These are phyloP conservation scores for Heritiera fomes DNA, from an alignment of 345 rosid genomes.

Conservation along the genomic window DNA sequence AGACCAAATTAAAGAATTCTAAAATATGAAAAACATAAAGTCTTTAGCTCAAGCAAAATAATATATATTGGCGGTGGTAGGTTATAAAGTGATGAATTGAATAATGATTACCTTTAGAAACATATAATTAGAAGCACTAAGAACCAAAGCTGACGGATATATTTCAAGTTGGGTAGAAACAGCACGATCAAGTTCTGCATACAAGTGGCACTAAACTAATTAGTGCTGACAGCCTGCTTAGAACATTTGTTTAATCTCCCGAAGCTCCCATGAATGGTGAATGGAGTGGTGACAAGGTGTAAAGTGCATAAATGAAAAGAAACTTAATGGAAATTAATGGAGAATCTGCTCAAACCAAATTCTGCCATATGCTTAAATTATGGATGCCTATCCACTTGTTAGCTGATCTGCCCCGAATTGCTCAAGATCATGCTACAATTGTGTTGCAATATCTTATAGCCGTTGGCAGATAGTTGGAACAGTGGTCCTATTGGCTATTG, in stretches of 20 bases:
- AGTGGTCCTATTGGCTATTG: not conserved
- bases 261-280: not conserved
- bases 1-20: not conserved
- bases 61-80: not conserved
- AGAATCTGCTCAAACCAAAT: slow-evolving; percentile 7
- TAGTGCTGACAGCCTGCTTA: not conserved
- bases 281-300: slow-evolving; percentile 2
- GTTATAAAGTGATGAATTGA: not conserved
- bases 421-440: not conserved
- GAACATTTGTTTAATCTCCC: not conserved
- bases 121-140: slow-evolving; percentile 3
- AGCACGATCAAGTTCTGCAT: not conserved
- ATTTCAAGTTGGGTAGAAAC: not conserved
- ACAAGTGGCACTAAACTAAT: not conserved
- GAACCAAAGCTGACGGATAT: not conserved
- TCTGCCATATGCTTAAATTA: not conserved
- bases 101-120: not conserved
- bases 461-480: not conserved
- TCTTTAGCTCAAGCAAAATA: not conserved
- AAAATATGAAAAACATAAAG: not conserved
- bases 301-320: not conserved
- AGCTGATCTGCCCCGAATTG: not conserved
- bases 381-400: not conserved
- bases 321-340: not conserved
- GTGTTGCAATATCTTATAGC: not conserved